phyloP scores from a whole-genome alignment of 495 filamentous ascomycete genomes.

The Cercophora sp. region DNA sequence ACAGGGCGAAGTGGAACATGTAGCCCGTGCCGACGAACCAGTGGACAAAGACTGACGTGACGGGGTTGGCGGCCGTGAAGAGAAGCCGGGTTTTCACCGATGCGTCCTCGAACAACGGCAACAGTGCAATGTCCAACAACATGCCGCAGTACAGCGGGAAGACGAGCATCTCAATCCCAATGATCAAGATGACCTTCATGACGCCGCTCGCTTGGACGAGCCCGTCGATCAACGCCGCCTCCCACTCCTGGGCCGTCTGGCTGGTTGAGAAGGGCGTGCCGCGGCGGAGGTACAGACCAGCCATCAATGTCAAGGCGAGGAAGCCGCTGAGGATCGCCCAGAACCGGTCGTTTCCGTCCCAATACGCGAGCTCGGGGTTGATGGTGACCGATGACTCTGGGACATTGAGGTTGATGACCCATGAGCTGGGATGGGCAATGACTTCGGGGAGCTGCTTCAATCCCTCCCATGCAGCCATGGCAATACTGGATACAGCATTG shows the following conservation, averaged over 20 bases:
- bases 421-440: conserved; percentile 33
- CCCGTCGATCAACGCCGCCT: conserved; percentile 74
- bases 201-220: conserved; percentile 93
- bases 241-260: conserved; percentile 65
- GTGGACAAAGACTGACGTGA: conserved; percentile 91
- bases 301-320: conserved; percentile 64
- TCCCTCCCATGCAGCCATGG: conserved; percentile 11
- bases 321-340: conserved; percentile 83
- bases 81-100: conserved; percentile 68
- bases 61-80: conserved; percentile 70
- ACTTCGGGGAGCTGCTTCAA: conserved; percentile 13
- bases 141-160: conserved; percentile 95
- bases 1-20: conserved; percentile 99
- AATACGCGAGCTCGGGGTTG: conserved; percentile 64
- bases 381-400: conserved; percentile 36
- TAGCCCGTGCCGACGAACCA: conserved; percentile 99
- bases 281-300: conserved; percentile 71
- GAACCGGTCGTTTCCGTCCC: conserved; percentile 70
- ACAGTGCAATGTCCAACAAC: conserved; percentile 79
- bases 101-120: conserved; percentile 81
- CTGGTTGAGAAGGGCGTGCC: conserved; percentile 61
- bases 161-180: conserved; percentile 97
- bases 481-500: conserved; percentile 3
- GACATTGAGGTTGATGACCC: conserved; percentile 49
- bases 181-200: conserved; percentile 96